These are phyloP conservation scores for Aegle marmelos DNA, from an alignment of 345 rosid genomes.

Conservation along the genomic window DNA sequence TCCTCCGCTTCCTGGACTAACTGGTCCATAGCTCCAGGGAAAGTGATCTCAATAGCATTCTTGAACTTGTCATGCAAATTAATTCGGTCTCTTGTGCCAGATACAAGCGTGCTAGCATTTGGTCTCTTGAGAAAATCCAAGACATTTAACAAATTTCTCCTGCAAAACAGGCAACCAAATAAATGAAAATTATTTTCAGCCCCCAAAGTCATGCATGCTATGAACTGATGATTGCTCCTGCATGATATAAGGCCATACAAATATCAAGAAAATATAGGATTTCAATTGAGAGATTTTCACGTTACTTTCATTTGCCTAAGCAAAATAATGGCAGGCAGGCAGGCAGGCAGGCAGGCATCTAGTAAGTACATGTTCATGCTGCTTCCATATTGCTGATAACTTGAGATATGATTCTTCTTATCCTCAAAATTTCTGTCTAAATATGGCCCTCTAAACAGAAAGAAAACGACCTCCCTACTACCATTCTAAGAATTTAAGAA, in stretches of 20 bases:
- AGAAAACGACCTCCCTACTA: background rate
- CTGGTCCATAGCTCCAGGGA: slow-evolving; percentile 61
- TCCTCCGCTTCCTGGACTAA: slow-evolving; percentile 56
- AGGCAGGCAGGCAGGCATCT: background rate
- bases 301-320: background rate
- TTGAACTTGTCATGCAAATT: slow-evolving; percentile 73
- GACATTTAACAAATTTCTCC: slow-evolving; percentile 85
- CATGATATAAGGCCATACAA: no score
- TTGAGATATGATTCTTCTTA: background rate
- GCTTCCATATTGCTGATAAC: background rate
- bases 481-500: background rate
- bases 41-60: slow-evolving; percentile 56
- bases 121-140: slow-evolving; percentile 85
- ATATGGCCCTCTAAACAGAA: background rate
- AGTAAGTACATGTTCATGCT: background rate
- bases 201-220: background rate
- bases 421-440: background rate
- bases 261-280: background rate
- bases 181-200: background rate
- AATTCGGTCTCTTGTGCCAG: slow-evolving; percentile 80
- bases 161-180: slow-evolving; percentile 27
- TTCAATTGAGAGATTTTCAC: background rate
- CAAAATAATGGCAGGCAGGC: background rate
- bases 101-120: slow-evolving; percentile 75
- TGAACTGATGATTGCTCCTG: background rate